Base-by-base conservation (phyloP, 805 yeast genomes). In the Sungouiozyma intestinalis region DNA sequence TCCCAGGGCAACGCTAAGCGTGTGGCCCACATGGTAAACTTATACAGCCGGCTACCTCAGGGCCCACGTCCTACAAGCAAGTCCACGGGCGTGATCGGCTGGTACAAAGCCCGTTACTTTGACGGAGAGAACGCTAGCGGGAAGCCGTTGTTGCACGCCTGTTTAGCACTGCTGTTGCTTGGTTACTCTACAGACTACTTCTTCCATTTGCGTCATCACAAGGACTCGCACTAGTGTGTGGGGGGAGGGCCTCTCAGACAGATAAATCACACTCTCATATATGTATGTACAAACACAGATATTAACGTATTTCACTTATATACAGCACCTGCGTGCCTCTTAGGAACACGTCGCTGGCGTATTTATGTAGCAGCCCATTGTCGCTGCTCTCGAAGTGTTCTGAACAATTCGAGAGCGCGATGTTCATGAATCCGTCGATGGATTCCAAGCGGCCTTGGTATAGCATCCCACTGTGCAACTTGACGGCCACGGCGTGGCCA, bases 1-100 rank as follows among this genome's bases (percentile, higher is more conserved):
- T 76, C 94, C 48, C 86, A 87, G 71, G 96, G 97, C 60, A 83
- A 90, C 58, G 97, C 97, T 57, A 85, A 86, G 77, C 85, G 95
- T 72, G 85, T 92, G 81, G 81, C 85, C 53, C 84, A 85, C 66
- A 95, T 90, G 58, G 97, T 90, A 58, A 74, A 85, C 51, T 88
- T 92, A 78, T 90, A 90, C 83, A 85, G 90, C 73, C 80, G 86
- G 55, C 78, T 90, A 58, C 98, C 98, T 63, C 88, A 86, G 65
- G 97, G 97, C 42, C 71, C 81, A 46, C 94, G 94, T 47, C 79
- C 90, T 52, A 78, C 78, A 54, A 75, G 31, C 9, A 34, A 24
- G 13, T 21, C 42, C 15, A 66, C 73, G 51, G 79, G 82, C 48
- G 75, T 83, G 52, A 62, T 79, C 50, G 85, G 81, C 47, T 77